Base-by-base conservation (phyloP, 1,284 basidiomycete species). In the Rhodotorula sp. region DNA sequence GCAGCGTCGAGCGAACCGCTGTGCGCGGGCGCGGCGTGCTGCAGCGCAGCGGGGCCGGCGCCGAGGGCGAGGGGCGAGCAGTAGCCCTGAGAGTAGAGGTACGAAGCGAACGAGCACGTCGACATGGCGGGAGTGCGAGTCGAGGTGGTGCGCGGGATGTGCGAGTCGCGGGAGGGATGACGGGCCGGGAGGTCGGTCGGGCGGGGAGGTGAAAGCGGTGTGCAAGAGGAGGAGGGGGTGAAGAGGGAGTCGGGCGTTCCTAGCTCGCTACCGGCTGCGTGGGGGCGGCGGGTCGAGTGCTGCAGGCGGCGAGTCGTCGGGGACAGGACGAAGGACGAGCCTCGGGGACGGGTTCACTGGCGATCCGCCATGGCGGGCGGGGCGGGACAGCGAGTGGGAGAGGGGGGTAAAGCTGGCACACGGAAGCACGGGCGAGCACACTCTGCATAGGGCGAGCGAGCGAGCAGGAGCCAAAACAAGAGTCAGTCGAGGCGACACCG, bases 1-100 rank as follows among this genome's bases (percentile, higher is more conserved):
- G 48, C 65, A 49, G 59, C 63, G 48, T 72, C 71, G 66, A 68
- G 60, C 2, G 67, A 57, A 13, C 65, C 44, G 19, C 44, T 59
- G 45, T 57, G 45, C 27, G 56, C 21, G 44, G 70, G 64, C 9
- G 64, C 57, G 44, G 17, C 23, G 53, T 61, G 58, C n/a, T 49
- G 44, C 13, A 58, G 41, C 13, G 57, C n/a, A 2, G 57, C 44
- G 57, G 50, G 27, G n/a, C 16, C 57, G 23, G 57, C 19, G 56
- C 34, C 34, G 34, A 34, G 34, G 34, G 53, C 53, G 27, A n/a
- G 27, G 53, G 25, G 25, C 5, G 25, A 16, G 23, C 25, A 25
- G 8, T 25, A 54, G 27, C 14, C 14, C 25, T 9, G 27, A 27
- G 23, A 25, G 27, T 16, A 13, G 7, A 41, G 13, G 52, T 13